These are phyloP conservation scores for Pulveroboletus sp. DNA, from an alignment of 768 basidiomycete genomes.

Conservation along the genomic window DNA sequence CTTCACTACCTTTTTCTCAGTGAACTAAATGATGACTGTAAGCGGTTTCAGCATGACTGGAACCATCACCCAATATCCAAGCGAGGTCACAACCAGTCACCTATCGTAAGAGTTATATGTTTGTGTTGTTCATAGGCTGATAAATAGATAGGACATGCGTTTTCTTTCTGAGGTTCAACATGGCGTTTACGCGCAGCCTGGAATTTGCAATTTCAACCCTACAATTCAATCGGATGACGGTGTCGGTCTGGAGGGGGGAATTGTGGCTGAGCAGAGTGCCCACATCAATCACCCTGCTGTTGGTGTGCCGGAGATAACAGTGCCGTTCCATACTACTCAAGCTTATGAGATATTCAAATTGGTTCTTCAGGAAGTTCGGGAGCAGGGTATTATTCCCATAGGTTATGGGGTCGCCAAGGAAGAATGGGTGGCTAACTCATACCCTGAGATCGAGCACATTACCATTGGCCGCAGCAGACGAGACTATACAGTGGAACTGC, in stretches of 20 bases:
- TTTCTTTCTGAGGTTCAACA: not conserved
- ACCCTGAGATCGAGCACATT: slow-evolving; percentile 7
- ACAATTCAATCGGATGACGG: too few relatives aligned
- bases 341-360: not conserved
- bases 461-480: not conserved
- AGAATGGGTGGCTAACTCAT: not conserved
- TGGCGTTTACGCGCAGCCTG: not conserved
- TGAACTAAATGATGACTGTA: slow-evolving; percentile 38
- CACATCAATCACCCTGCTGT: not conserved
- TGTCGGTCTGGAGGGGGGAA: not conserved
- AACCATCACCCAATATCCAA: slow-evolving; percentile 35
- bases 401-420: slow-evolving; percentile 7
- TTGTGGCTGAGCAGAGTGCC: not conserved
- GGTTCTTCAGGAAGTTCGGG: not conserved
- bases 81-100: not conserved
- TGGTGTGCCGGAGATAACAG: not conserved
- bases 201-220: too few relatives aligned
- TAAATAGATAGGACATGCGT: slow-evolving; percentile 1
- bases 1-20: slow-evolving; percentile 40
- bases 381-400: not conserved
- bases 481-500: not conserved
- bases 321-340: not conserved
- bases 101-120: not conserved
- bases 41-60: slow-evolving; percentile 34
- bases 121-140: not conserved